Percentiles rank a stretch among this genome's conserved stretches.
phyloP scores from a whole-genome alignment of 768 basidiomycete genomes.

The Termitomyces sp. region DNA sequence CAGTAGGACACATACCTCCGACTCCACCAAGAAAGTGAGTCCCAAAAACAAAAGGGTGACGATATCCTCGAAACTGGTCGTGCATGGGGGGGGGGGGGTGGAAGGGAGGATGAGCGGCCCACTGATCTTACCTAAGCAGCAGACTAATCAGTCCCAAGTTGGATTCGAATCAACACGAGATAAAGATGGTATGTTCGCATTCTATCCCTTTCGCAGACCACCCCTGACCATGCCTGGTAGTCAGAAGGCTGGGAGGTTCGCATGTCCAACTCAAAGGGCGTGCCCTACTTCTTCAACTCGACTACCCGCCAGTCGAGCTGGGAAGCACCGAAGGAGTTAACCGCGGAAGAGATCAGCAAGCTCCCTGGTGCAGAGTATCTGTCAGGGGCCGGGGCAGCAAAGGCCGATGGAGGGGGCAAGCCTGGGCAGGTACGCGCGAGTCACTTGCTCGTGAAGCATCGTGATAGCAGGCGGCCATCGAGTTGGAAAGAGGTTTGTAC shows the following conservation, averaged over 20 bases:
- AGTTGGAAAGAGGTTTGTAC: conserved; percentile 78
- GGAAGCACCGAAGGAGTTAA: conserved; percentile 63
- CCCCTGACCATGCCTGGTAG: not conserved
- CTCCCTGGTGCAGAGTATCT: conserved; percentile 66
- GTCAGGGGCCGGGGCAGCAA: conserved; percentile 4
- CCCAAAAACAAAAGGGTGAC: conserved; percentile 46
- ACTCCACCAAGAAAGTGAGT: conserved; percentile 37
- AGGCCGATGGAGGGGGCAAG: conserved; percentile 11
- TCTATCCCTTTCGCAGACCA: not conserved
- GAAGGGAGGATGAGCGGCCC: not conserved
- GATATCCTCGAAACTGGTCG: conserved; percentile 33
- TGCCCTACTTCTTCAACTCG: conserved; percentile 88
- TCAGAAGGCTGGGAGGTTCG: conserved; percentile 71
- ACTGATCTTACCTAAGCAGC: not conserved
- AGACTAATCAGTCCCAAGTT: not conserved
- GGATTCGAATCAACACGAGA: not conserved
- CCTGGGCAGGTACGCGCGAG: conserved; percentile 79
- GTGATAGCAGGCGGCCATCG: conserved; percentile 66
- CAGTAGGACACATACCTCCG: conserved; percentile 26
- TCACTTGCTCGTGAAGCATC: conserved; percentile 92
- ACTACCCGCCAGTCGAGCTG: conserved; percentile 69
- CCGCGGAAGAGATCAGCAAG: conserved; percentile 48
- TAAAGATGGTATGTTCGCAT: not conserved
- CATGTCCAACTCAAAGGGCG: conserved; percentile 66
- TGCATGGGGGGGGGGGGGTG: no score